These are phyloP conservation scores for Aschersonia sp. DNA, from an alignment of 2,329 filamentous ascomycete genomes.

Conservation along the genomic window DNA sequence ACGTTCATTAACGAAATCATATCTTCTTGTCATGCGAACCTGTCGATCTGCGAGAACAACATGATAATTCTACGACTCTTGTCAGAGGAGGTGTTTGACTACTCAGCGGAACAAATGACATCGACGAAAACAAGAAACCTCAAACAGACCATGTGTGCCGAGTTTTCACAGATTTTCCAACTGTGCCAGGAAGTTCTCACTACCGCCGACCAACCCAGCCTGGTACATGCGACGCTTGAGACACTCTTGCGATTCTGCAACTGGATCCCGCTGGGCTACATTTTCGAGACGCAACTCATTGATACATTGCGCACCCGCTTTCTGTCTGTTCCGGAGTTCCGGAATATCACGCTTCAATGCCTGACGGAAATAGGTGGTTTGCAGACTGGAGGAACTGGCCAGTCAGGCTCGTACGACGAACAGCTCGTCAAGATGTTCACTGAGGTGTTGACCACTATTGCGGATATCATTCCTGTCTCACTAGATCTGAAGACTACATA, in stretches of 20 bases:
- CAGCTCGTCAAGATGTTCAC: conserved; percentile 98
- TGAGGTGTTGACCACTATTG: conserved; percentile 82
- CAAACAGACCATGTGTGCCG: conserved; percentile 96
- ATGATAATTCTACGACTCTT: conserved; percentile 94
- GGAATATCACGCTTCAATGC: conserved; percentile 92
- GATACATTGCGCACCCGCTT: conserved; percentile 88
- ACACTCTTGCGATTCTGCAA: conserved; percentile 93
- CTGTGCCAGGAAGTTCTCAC: conserved; percentile 91
- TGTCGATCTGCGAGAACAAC: conserved; percentile 99
- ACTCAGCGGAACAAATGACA: conserved; percentile 98
- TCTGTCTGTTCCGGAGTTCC: conserved; percentile 84
- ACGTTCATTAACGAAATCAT: conserved; percentile 99
- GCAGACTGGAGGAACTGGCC: conserved; percentile 60
- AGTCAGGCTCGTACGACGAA: conserved; percentile 71
- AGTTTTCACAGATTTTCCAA: conserved; percentile 97
- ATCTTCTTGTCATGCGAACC: conserved; percentile 82
- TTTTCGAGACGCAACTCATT: conserved; percentile 95
- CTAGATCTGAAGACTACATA: conserved; percentile 89
- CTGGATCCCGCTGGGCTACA: conserved; percentile 97
- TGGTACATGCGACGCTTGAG: conserved; percentile 94
- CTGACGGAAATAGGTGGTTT: conserved; percentile 93
- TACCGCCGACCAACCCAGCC: conserved; percentile 72
- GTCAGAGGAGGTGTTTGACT: conserved; percentile 98
- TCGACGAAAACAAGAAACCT: conserved; percentile 90
- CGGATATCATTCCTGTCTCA: conserved; percentile 80